A percentile compares a stretch with the other conserved stretches of the same genome.
Evolutionary conservation across 345 rosid species (phyloP).

Genomic region (Bretschneidera sinensis): DNA sequence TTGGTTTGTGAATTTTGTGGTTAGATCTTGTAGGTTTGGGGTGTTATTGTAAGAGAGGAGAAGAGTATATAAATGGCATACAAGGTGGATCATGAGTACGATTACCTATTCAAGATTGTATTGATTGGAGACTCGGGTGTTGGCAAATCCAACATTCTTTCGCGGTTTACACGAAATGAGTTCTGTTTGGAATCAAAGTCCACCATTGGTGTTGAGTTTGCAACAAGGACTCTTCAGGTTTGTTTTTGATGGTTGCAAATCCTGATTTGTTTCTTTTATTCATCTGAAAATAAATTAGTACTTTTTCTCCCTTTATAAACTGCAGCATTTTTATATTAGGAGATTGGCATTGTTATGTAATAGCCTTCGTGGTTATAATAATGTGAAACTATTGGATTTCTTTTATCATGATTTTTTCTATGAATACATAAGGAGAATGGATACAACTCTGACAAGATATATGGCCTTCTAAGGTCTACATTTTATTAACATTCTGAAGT

Average conservation of each 20-base stretch:
- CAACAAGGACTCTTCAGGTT: slow-evolving; percentile 69
- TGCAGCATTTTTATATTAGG: too few relatives aligned
- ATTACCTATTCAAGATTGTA: slow-evolving; percentile 61
- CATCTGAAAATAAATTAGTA: too few relatives aligned
- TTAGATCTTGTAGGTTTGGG: slow-evolving; percentile 12
- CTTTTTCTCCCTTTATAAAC: background rate
- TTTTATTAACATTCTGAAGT: too few relatives aligned
- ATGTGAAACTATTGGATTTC: background rate
- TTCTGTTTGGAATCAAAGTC: slow-evolving; percentile 66
- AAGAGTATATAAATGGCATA: slow-evolving; percentile 40
- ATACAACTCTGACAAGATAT: too few relatives aligned
- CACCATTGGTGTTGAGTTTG: slow-evolving; percentile 69
- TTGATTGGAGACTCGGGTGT: slow-evolving; percentile 70
- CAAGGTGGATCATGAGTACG: slow-evolving; percentile 62
- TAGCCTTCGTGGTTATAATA: background rate
- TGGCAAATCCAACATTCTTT: slow-evolving; percentile 68
- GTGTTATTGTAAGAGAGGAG: background rate
- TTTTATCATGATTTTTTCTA: background rate
- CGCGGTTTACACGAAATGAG: slow-evolving; percentile 61
- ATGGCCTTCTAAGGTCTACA: too few relatives aligned
- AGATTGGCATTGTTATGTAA: background rate
- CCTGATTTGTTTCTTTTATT: background rate
- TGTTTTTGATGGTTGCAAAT: background rate
- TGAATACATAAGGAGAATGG: too few relatives aligned
- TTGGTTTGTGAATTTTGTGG: background rate